Percentiles rank a stretch among this genome's conserved stretches.
These are phyloP conservation scores for Linnemannia schmuckeri DNA, from an alignment of 192 early-diverging fungal species.

Conservation along the genomic window DNA sequence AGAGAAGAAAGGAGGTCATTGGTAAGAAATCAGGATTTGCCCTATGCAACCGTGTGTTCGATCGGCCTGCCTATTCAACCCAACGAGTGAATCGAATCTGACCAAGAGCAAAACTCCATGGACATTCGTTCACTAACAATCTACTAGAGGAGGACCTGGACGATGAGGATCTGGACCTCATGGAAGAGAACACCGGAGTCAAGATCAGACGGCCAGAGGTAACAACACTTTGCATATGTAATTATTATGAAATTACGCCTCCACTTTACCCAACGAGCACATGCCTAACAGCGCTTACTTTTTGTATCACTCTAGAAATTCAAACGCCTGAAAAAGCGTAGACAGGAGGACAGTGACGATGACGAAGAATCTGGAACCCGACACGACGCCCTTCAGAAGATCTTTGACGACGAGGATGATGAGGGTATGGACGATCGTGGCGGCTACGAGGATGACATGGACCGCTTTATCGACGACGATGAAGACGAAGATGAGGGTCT, in stretches of 20 bases:
- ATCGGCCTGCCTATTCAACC: background rate
- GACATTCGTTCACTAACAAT: background rate
- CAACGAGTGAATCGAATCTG: background rate
- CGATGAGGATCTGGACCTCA: conserved; percentile 93
- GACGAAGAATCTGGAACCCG: conserved; percentile 30
- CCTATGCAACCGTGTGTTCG: background rate
- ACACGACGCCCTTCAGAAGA: conserved; percentile 63
- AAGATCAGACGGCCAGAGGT: conserved; percentile 65
- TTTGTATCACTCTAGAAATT: conserved; percentile 59
- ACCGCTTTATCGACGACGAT: conserved; percentile 64
- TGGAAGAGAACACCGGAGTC: conserved; percentile 88
- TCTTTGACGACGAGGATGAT: conserved; percentile 78
- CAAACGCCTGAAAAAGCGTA: conserved; percentile 83
- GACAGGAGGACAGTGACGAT: conserved; percentile 68
- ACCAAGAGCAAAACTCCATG: conserved; percentile 1
- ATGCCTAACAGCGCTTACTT: background rate
- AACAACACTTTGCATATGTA: background rate
- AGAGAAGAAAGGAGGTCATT: conserved; percentile 66
- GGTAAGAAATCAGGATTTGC: conserved; percentile 42
- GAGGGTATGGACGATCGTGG: conserved; percentile 64
- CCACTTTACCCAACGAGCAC: background rate
- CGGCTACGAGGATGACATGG: conserved; percentile 65
- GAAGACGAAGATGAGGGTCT: conserved; percentile 59
- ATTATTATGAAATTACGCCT: background rate
- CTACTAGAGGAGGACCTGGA: conserved; percentile 81